Base-by-base conservation (phyloP, 1,284 basidiomycete species). In the Vanrija humicola region DNA sequence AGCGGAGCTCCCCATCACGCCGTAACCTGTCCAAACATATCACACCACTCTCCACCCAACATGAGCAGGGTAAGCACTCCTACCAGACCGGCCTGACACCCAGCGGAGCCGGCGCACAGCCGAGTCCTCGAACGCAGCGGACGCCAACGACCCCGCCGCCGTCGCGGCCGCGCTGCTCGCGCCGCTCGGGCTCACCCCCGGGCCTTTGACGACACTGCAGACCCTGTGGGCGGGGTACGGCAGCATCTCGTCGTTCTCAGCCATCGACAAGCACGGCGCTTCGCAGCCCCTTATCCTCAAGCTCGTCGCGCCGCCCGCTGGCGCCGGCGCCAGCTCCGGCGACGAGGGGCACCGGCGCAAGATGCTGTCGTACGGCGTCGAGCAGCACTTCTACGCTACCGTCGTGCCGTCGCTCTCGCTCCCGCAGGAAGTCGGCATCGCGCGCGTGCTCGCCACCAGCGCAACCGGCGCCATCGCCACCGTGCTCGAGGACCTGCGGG, bases 191-290 rank as follows among this genome's bases (percentile, higher is more conserved):
- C 34, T 34, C 34, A 34, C 34, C 12, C 34, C 34, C 34, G 34
- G 34, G 12, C 34, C 34, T 5, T 10, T 34, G 9, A 34, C 34
- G 34, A 34, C 9, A 2, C 47, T 61, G n/a, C 55, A 61, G 25
- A 57, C 59, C 21, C 50, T 61, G 34, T 61, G 59, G 59, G 59
- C 59, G 6, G 59, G 59, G 21, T 61, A 61, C 45, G 59, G 59
- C 3, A 50, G 55, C 23, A 52, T 61, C 18, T 52, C 53, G 42
- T 50, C 52, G 2, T 38, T 61, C 15, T 21, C 34, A 12, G 52
- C 59, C 19, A 15, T 26, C 26, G 29, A 26, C 23, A 4, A 18
- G 23, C 0, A 16, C 44, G 25, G 46, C 29, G 16, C 21, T 15
- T n/a, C 40, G 40, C 15, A 23, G 12, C 44, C 34, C 16, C 48